Evolutionary conservation across 495 filamentous ascomycete genomes (phyloP).

Genomic region (Diplogelasinospora grovesii): DNA sequence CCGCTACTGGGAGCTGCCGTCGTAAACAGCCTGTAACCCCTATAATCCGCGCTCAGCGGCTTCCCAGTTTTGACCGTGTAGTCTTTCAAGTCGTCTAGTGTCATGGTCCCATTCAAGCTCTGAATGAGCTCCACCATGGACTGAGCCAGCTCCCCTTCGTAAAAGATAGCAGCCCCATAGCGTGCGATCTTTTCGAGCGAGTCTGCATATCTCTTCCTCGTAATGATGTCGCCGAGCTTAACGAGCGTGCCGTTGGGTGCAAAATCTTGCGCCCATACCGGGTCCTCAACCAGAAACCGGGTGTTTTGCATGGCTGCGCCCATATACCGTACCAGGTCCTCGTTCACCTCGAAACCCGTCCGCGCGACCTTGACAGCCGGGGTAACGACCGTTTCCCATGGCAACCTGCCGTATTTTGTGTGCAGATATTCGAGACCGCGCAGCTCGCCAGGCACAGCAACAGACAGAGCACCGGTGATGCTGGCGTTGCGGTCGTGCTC

Average conservation of each 20-base stretch:
- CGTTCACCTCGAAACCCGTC: constrained; percentile 60
- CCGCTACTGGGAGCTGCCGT: constrained; percentile 70
- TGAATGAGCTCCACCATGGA: constrained; percentile 63
- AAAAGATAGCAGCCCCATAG: constrained; percentile 67
- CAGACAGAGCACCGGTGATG: constrained; percentile 35
- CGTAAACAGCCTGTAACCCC: constrained; percentile 59
- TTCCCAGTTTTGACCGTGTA: constrained; percentile 60
- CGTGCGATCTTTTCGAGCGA: constrained; percentile 70
- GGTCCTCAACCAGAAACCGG: constrained; percentile 65
- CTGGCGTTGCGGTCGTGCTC: constrained; percentile 33
- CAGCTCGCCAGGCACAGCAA: constrained; percentile 76
- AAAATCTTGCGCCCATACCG: constrained; percentile 79
- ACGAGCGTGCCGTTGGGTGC: constrained; percentile 65
- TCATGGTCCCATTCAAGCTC: constrained; percentile 70
- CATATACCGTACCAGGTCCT: constrained; percentile 69
- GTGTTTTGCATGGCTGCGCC: constrained; percentile 20
- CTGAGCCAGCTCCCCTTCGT: constrained; percentile 62
- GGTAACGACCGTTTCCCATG: constrained; percentile 47
- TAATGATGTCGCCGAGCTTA: constrained; percentile 66
- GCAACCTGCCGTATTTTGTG: constrained; percentile 47
- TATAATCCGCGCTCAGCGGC: constrained; percentile 60
- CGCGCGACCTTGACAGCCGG: constrained; percentile 71
- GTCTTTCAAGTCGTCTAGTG: constrained; percentile 62
- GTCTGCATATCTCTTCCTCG: constrained; percentile 67
- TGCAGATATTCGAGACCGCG: constrained; percentile 72